Base-by-base conservation (phyloP, 495 filamentous ascomycete genomes). In the Filosporella fistucella region DNA sequence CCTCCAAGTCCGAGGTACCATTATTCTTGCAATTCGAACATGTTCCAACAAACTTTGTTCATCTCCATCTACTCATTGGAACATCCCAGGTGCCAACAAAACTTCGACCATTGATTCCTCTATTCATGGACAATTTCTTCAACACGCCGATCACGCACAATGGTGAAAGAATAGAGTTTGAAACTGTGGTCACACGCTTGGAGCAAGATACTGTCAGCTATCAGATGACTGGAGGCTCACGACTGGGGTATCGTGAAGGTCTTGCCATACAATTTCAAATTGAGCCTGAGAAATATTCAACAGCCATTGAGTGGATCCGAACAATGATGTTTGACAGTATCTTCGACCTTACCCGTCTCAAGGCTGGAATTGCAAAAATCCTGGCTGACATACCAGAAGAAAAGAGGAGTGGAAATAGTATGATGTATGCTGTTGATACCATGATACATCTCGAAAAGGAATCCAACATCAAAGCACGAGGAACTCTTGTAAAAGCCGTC, bases 11-110 rank as follows among this genome's bases (percentile, higher is more conserved):
- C 3, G 74, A 75, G 39, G 54, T 78, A 29, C 88, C 91, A 1
- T 71, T 96, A 2, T 99, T 96, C 65, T 75, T 99, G n/a, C 94
- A 99, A 66, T 99, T 93, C 56, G 93, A 99, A 68, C 80, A 95
- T 56, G 85, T 95, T 25, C 79, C 81, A 25, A 91, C 86, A 35
- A 91, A 86, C 56, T 99, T 99, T 60, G 89, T 95, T 34, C 81
- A 88, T 49, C 66, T 97, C 11, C 81, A 76, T 8, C 63, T 96
- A 14, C 73, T 95, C 32, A 63, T 96, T 28, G 87, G 87, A 37
- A 91, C 89, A 1, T 78, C 80, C 13, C 68, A 78, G 17, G 70
- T 95, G 0, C 85, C 89, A 0, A 70, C 83, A 4, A 73, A 86
- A 45, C 72, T 85, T 41, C 86, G 88, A 61, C 94, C 93, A 9